Base-by-base conservation (phyloP, 345 rosid species). In the Bruguiera gymnorhiza region DNA sequence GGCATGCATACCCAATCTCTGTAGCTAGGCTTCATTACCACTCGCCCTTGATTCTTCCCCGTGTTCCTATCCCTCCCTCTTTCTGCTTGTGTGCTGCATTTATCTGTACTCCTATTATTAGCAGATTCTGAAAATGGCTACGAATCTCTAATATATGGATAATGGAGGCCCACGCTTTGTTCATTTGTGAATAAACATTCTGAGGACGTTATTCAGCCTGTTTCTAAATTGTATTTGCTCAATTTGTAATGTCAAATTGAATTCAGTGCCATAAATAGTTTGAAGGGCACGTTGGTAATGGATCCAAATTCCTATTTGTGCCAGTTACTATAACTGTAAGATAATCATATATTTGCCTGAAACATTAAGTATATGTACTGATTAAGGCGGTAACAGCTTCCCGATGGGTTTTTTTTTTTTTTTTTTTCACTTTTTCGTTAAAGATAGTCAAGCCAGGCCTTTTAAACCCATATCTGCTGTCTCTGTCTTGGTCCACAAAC, bases 1-100 rank as follows among this genome's bases (percentile, higher is more conserved):
- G 36, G 88, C 88, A 21, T 89, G 96, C 84, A 88, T 91, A 62
- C 98, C 97, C 68, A 91, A 87, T 77, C 89, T 93, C 60, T 89
- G 92, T 82, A 83, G 88, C 77, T 88, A 85, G 70, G 57, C 30
- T 27, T 54, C 13, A 3, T 43, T 24, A 1, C 21, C 61, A 10
- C 18, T 19, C 59, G 8, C 50, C 52, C 30, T 24, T 24, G 26
- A 24, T 5, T 56, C 59, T 10, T 13, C 29, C 30, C 9, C 18
- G 29, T 24, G 24, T 15, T 56, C 16, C 36, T 4, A 19, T 21
- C 21, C 31, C 20, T 0, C 18, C 15, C 30, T 10, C 39, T 24
- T 27, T 24, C 31, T 23, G 13, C 31, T 24, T 56, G 60, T 56
- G 60, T 10, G 60, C 31, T 56, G 10, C 23, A 30, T 56, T 24